Evolutionary conservation across 345 rosid species (phyloP).

Genomic region (Microcos paniculata): DNA sequence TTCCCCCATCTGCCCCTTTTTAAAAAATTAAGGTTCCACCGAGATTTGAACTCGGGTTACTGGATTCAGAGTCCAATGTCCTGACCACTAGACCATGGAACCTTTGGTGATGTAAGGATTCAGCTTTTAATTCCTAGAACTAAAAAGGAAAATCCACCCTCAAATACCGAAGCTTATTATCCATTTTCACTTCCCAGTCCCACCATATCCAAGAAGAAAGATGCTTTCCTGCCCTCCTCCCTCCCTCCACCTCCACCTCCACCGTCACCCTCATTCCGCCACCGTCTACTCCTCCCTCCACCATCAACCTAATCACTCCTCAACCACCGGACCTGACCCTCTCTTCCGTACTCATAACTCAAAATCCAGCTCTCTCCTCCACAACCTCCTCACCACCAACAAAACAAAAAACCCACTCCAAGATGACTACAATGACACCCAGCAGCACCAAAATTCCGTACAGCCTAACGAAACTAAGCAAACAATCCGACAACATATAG

Average conservation of each 20-base stretch:
- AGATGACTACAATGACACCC: neutral
- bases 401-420: slow-evolving; percentile 25
- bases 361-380: slow-evolving; percentile 40
- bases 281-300: slow-evolving; percentile 30
- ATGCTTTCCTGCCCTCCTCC: slow-evolving; percentile 27
- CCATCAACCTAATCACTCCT: slow-evolving; percentile 16
- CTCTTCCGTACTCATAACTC: slow-evolving; percentile 55
- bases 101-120: slow-evolving; percentile 17
- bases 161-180: too few species aligned
- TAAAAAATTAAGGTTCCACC: slow-evolving; percentile 50
- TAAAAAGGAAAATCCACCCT: neutral
- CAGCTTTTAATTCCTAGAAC: neutral
- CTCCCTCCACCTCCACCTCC: slow-evolving; percentile 29
- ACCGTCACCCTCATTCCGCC: slow-evolving; percentile 24
- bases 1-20: too few species aligned
- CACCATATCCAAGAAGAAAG: neutral
- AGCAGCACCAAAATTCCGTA: neutral
- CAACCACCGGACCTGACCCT: slow-evolving; percentile 22
- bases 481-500: neutral
- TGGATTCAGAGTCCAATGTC: slow-evolving; percentile 92
- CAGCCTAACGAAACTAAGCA: neutral
- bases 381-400: slow-evolving; percentile 16
- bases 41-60: slow-evolving; percentile 95
- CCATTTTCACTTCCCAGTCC: neutral
- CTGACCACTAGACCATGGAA: slow-evolving; percentile 90